Evolutionary conservation across 768 basidiomycete genomes (phyloP).

Genomic region (Calocera cornea): DNA sequence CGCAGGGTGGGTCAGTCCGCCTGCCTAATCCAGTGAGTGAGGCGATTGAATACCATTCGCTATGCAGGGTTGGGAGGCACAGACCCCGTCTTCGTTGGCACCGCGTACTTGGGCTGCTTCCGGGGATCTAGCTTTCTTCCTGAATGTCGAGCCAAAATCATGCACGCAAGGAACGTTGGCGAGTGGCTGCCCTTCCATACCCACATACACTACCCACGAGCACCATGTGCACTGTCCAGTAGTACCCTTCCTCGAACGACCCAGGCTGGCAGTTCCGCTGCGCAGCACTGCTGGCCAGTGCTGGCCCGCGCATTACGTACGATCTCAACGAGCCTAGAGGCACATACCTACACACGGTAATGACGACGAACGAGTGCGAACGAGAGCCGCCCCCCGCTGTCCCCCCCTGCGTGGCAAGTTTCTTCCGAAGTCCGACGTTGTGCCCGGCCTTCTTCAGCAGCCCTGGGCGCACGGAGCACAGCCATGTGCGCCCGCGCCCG

Average conservation of each 20-base stretch:
- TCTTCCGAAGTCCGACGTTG: slow-evolving; percentile 2
- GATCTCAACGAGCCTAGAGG: too few relatives aligned
- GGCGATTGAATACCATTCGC: not conserved
- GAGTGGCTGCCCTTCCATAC: not conserved
- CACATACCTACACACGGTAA: too few relatives aligned
- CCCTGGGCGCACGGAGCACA: not conserved
- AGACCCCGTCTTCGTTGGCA: not conserved
- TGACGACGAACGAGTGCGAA: too few relatives aligned
- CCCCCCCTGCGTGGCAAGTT: not conserved
- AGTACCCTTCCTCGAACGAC: too few relatives aligned
- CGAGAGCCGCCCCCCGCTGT: too few relatives aligned
- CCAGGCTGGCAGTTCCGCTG: too few relatives aligned
- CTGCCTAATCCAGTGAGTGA: not conserved
- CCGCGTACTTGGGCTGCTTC: not conserved
- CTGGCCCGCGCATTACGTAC: too few relatives aligned
- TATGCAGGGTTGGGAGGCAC: not conserved
- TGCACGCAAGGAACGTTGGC: not conserved
- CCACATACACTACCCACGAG: not conserved
- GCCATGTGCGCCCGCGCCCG: not conserved
- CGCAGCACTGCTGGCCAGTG: too few relatives aligned
- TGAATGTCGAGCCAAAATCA: not conserved
- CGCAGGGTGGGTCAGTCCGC: not conserved
- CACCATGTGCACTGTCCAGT: too few relatives aligned
- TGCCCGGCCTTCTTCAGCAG: not conserved
- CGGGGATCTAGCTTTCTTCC: not conserved